Conservation (phyloP, 2,329 filamentous ascomycete species). For the Beauveria sp. region DNA sequence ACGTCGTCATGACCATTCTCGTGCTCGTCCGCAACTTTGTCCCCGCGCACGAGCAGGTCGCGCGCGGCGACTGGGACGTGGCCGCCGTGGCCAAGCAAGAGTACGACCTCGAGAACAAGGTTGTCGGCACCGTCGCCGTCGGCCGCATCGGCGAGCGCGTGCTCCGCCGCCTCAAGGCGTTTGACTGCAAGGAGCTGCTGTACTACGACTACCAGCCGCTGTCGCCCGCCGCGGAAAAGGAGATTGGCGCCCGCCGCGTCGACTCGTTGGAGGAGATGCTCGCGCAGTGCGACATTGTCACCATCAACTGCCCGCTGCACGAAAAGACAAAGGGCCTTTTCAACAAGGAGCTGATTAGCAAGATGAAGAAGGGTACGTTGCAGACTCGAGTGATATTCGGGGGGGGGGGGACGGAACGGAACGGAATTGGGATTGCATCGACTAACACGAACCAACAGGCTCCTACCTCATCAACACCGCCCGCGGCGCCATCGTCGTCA, state of each 20-base stretch:
- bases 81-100: slow-evolving; percentile 96
- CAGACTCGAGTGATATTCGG: neutral
- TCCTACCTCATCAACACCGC: slow-evolving; percentile 98
- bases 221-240: slow-evolving; percentile 74
- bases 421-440: no score
- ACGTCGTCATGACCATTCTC: slow-evolving; percentile 99
- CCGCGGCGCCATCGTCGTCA: slow-evolving; percentile 97
- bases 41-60: slow-evolving; percentile 90
- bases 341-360: slow-evolving; percentile 96
- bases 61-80: slow-evolving; percentile 87
- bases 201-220: slow-evolving; percentile 99
- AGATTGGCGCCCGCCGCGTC: slow-evolving; percentile 91
- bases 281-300: slow-evolving; percentile 90
- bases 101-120: slow-evolving; percentile 95
- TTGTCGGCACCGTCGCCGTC: slow-evolving; percentile 94
- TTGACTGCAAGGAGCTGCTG: slow-evolving; percentile 98
- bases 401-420: no score
- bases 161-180: slow-evolving; percentile 87
- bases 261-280: slow-evolving; percentile 89
- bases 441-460: slow-evolving; percentile 37
- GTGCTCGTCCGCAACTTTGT: slow-evolving; percentile 96
- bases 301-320: slow-evolving; percentile 98
- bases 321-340: slow-evolving; percentile 95
- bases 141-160: slow-evolving; percentile 98
- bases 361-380: slow-evolving; percentile 89